Percentiles rank a stretch among this genome's conserved stretches.
Conservation (phyloP, 2,329 filamentous ascomycete species). For the Samsoniella hepiali region DNA sequence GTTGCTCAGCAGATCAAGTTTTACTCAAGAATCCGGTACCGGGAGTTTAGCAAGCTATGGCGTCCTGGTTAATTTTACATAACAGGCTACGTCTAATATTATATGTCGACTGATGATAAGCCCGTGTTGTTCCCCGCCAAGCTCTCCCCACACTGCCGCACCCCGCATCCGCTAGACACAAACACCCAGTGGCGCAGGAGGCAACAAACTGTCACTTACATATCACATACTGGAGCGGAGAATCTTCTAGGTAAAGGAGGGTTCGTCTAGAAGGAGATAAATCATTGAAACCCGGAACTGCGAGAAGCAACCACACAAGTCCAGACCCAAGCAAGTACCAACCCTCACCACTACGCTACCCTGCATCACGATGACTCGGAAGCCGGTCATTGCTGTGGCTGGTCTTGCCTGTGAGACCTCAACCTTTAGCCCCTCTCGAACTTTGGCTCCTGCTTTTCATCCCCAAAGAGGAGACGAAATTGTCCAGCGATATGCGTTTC, state of each 20-base stretch:
- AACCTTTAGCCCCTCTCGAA: constrained; percentile 49
- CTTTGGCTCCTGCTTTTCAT: constrained; percentile 47
- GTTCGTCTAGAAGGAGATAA: not conserved
- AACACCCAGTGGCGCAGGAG: not conserved
- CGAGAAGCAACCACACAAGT: not conserved
- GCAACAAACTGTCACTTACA: not conserved
- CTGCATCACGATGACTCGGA: constrained; percentile 19
- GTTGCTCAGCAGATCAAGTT: not conserved
- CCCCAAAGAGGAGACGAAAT: constrained; percentile 43
- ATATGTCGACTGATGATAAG: not conserved
- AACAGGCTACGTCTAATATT: not conserved
- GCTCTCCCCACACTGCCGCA: not conserved
- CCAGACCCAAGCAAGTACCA: not conserved
- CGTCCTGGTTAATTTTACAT: not conserved
- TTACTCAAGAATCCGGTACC: not conserved
- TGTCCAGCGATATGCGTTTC: constrained; percentile 43
- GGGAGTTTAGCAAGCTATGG: not conserved
- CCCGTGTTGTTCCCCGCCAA: not conserved
- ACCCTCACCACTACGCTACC: not conserved
- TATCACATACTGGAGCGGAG: too few relatives aligned
- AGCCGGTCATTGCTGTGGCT: constrained; percentile 47
- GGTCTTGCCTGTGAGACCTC: constrained; percentile 54
- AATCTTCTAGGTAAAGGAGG: not conserved
- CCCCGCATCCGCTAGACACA: not conserved
- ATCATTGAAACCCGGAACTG: too few relatives aligned